These are phyloP conservation scores for Plasmodium berghei DNA, from an alignment of 169 alveolate genomes.

Conservation along the genomic window DNA sequence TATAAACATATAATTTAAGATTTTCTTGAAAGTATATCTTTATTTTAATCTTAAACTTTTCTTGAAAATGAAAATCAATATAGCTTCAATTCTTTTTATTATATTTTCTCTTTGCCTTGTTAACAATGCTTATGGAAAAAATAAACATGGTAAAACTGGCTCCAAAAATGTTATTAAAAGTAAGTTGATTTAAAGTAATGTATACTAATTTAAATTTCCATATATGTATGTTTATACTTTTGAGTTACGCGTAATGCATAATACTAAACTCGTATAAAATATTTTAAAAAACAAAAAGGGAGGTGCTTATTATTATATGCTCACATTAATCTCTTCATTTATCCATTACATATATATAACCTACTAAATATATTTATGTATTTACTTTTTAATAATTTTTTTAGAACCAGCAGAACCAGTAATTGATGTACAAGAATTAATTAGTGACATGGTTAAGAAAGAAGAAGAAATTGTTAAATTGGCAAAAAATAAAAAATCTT, in stretches of 20 bases:
- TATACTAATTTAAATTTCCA: background rate
- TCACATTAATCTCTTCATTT: no score
- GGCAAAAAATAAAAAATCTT: slow-evolving; percentile 14
- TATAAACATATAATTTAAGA: no score
- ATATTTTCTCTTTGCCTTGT: slow-evolving; percentile 11
- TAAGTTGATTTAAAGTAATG: slow-evolving; percentile 11
- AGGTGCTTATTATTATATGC: background rate
- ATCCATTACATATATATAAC: no score
- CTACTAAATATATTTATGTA: no score
- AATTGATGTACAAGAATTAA: slow-evolving; percentile 43
- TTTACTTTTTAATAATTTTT: background rate
- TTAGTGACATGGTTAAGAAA: slow-evolving; percentile 47
- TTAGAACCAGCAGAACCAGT: slow-evolving; percentile 38
- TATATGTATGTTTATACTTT: background rate
- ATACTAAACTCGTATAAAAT: no score
- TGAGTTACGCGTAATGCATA: no score
- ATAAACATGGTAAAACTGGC: background rate
- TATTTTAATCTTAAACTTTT: background rate
- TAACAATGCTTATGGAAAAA: slow-evolving; percentile 9
- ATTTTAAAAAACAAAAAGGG: background rate
- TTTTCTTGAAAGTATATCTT: no score
- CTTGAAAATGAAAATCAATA: slow-evolving; percentile 34
- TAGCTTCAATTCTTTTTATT: slow-evolving; percentile 14
- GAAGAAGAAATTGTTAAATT: slow-evolving; percentile 44
- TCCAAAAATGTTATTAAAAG: slow-evolving; percentile 24